Evolutionary conservation across 352 stramenopile species (phyloP), one percentile per base, ranked within the genome.

Genomic region (Globisporangium acanthophoron): DNA sequence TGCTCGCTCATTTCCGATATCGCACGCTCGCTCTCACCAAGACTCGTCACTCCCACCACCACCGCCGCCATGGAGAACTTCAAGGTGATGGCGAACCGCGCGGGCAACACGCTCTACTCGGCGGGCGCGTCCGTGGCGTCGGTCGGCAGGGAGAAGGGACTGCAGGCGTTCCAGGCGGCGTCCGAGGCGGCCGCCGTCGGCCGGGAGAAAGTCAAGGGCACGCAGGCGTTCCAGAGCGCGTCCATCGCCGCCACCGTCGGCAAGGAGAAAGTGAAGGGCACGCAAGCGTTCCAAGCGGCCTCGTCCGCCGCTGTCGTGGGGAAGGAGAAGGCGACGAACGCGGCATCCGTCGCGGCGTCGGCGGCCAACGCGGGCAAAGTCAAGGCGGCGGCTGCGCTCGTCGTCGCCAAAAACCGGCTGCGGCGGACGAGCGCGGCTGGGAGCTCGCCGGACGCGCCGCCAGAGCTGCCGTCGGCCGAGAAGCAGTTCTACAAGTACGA

Each of bases 401-500:
- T 72, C n/a, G 52, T 86, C 29, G 78, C 78, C 39, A 88, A 87
- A 66, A 90, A 84, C 65, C 65, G 73, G 3, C 64, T 90, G 21
- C 21, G 69, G 52, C 49, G 65, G n/a, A 8, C 64, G 63, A 67
- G 64, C 35, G 65, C 64, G 9, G 61, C 65, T 9, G 48, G 55
- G 18, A 66, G 52, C 27, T 57, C 70, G 5, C 57, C 56, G 15
- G 59, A 67, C 18, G 52, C 49, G 20, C 59, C 56, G 21, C 37
- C 54, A 5, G 56, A 69, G 18, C 48, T 83, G 40, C 71, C 74
- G 31, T 86, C 76, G 39, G 70, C 69, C 3, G 74, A 85, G 49
- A 87, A 87, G 61, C 55, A 83, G 53, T 89, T 89, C 47, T 90
- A 87, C 73, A 86, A 87, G 67, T 90, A 90, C 68, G 80, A 90